These are phyloP conservation scores for Cucurbita moschata DNA, from an alignment of 306 rosid genomes.

Conservation along the genomic window DNA sequence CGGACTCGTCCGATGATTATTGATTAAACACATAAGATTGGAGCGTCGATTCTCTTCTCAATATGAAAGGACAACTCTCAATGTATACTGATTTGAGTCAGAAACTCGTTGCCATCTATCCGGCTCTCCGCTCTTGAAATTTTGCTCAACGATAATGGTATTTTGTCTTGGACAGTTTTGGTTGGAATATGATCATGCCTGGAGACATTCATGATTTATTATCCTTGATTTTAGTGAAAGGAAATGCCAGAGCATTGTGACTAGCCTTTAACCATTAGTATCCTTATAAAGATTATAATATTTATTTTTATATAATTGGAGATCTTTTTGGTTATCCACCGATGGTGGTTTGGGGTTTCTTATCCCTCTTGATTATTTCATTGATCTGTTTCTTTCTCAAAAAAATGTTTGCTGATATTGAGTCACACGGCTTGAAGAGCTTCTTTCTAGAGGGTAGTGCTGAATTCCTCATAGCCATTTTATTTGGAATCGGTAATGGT, in stretches of 20 bases:
- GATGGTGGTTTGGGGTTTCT: not conserved
- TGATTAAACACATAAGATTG: not conserved
- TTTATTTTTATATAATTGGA: no score
- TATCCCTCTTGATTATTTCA: not conserved
- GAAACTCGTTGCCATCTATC: not conserved
- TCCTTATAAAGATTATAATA: no score
- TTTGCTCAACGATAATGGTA: not conserved
- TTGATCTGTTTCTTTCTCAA: not conserved
- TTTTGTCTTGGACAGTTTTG: not conserved
- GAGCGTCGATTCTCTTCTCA: not conserved
- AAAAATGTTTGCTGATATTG: not conserved
- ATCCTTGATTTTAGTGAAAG: no score
- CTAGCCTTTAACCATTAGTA: not conserved
- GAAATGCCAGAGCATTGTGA: not conserved
- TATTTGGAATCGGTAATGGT: not conserved
- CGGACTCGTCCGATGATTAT: not conserved
- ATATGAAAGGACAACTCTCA: not conserved
- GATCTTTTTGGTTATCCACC: not conserved
- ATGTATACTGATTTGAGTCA: not conserved
- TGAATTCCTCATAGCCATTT: not conserved
- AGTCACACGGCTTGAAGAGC: not conserved
- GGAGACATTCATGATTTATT: not conserved
- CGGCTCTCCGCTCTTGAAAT: not conserved
- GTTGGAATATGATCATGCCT: not conserved
- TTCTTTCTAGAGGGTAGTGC: not conserved